Evolutionary conservation across 495 filamentous ascomycete species (phyloP), one percentile per base, ranked within the genome.

Genomic region (Mytilinidion resinicola): DNA sequence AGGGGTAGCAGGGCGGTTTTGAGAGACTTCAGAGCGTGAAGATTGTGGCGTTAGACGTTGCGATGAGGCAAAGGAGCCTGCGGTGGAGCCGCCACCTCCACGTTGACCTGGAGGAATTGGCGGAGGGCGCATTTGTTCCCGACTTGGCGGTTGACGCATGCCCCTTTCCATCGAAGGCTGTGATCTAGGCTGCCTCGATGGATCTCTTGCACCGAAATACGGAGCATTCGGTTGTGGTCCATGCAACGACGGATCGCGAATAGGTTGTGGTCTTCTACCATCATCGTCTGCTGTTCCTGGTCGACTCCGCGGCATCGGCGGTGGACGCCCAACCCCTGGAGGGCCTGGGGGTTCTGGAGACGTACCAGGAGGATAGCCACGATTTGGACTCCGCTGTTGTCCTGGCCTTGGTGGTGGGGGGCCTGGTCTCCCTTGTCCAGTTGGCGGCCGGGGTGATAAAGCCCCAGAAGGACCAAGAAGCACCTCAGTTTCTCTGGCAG

Each of bases 401-500:
- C 34, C 34, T 17, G 51, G 34, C 4, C 37, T 17, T 37, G 37
- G 15, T 15, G 51, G 51, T 10, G 51, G 37, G 5, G 15, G 37
- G 9, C 34, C 34, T 17, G 51, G 33, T 53, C 51, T 53, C 15
- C 37, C 25, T 9, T 53, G 48, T 19, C 48, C 30, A 51, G 48
- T 8, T 1, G 21, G 46, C 21, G 19, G 19, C 8, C 19, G 17
- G 8, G 19, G 21, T 49, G 46, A 25, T 49, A 14, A 11, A 9
- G 9, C 17, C 12, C 46, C 46, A 25, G 46, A 25, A 8, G 21
- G 46, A 15, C 82, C 86, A 43, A 84, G 65, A 38, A 96, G 77
- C 41, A 81, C 74, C 57, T 92, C 89, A 33, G 83, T 78, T 71
- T 96, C 90, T 41, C 79, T 82, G 36, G 85, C 77, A 63, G 87